Evolutionary conservation across 2,329 filamentous ascomycete species (phyloP), one percentile per base, ranked within the genome.

Genomic region (Calonectria pseudoturangicola): DNA sequence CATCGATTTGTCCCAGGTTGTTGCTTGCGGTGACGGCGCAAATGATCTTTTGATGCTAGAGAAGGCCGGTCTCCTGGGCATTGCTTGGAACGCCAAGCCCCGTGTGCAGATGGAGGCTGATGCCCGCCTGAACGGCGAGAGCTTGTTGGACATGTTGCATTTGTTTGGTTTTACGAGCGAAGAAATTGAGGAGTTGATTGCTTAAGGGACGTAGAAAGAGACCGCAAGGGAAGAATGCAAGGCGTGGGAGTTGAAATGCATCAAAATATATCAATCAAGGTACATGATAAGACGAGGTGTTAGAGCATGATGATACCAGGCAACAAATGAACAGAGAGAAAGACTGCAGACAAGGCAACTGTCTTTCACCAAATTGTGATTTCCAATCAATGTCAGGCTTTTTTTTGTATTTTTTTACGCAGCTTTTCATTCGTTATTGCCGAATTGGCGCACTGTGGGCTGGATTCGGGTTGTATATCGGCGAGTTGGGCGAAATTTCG

Each of bases 61-160:
- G 10, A 89, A 90, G 60, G 94, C 94, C 0, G 94, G 93, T 0
- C 68, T 68, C 5, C 43, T 96, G 45, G 95, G 94, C 25, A 92
- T 97, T 3, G 94, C 94, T 2, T 96, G 95, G 89, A 94, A 96
- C 80, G 95, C 94, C 12, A 97, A 97, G 87, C 93, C 94, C 2
- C 88, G 92, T 71, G 94, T 97, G 69, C 95, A 97, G 85, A 90
- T 93, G 86, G 91, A 94, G 82, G 94, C 94, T 2, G 91, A 92
- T 33, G 92, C 92, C 16, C 88, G 93, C 50, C 83, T 97, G 73
- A 97, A 97, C 80, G 90, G 92, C 27, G 88, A 91, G 73, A 94
- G 88, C 75, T 84, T 97, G 81, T 82, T 93, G 78, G 94, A 96
- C 81, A 83, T 97, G 75, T 85, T 96, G 64, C 93, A 94, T 80